Base-by-base conservation (phyloP, 352 stramenopile genomes). In the Globisporangium heterothallicum region DNA sequence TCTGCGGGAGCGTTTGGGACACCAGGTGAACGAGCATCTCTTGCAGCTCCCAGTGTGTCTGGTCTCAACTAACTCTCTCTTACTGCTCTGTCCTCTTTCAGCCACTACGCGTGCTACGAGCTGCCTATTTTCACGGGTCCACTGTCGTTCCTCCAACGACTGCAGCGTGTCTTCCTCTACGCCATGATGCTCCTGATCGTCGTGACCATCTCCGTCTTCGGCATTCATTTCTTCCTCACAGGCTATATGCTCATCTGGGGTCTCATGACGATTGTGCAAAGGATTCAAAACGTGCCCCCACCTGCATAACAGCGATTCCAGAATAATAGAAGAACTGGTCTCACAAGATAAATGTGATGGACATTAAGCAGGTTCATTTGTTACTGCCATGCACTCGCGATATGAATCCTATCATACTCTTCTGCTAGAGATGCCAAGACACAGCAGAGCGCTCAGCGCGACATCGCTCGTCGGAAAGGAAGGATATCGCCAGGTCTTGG, bases 91-190 rank as follows among this genome's bases (percentile, higher is more conserved):
- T n/a, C n/a, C n/a, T n/a, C n/a, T 36, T n/a, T 4, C 10, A 84
- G 70, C 46, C 78, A 88, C 47, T 88, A 88, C 56, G 65, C 72
- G 44, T 88, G 78, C 55, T 85, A 86, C 58, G 74, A 86, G 53
- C 49, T 88, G 53, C 64, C 70, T 10, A 75, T 86, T 24, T 27
- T 83, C 21, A 49, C 53, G 16, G 64, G 49, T 16, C 61, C 72
- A 2, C 59, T 64, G 2, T 53, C 63, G 22, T 66, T 59, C 60
- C 65, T 52, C 21, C 72, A 67, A 26, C 63, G 60, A 19, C 34
- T 74, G 42, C 71, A 83, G 34, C 73, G 61, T 19, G 56, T 59
- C 16, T 29, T 85, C 43, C 64, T 72, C 41, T 87, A 84, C 56
- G 19, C 55, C 26, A 18, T 51, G 5, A 84, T 88, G 41, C 52